Conservation (phyloP, 345 rosid genomes). For the Abelmoschus esculentus region DNA sequence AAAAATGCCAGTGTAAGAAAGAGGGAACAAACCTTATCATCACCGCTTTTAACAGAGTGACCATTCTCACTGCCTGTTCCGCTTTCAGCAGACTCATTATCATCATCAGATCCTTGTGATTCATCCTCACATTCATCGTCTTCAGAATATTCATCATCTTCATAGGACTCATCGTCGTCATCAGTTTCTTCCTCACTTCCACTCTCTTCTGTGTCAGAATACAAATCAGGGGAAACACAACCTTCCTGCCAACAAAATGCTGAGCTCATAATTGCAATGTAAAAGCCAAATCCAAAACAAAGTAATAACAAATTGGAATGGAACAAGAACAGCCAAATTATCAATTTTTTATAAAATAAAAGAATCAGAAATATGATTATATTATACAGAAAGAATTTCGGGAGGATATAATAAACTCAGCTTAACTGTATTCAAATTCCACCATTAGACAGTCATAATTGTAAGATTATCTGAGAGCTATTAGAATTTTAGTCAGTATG, state of each 20-base stretch:
- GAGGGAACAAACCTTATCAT: constrained; percentile 40
- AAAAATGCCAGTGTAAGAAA: constrained; percentile 8
- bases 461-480: too few species aligned
- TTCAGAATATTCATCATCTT: constrained; percentile 51
- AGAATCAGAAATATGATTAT: not conserved
- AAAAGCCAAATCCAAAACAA: constrained; percentile 16
- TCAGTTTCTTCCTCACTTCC: constrained; percentile 80
- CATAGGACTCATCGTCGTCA: constrained; percentile 66
- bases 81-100: constrained; percentile 44
- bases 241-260: constrained; percentile 59
- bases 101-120: constrained; percentile 47
- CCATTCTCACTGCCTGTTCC: constrained; percentile 41
- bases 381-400: not conserved
- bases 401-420: not conserved
- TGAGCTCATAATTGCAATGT: constrained; percentile 19
- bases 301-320: constrained; percentile 1
- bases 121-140: constrained; percentile 50
- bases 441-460: not conserved
- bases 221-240: constrained; percentile 59
- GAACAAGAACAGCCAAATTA: not conserved
- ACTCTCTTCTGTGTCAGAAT: constrained; percentile 75
- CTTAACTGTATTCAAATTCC: not conserved
- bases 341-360: not conserved
- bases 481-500: too few species aligned
- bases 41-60: constrained; percentile 32